These are phyloP conservation scores for Tricholoma terreum DNA, from an alignment of 768 basidiomycete species.

Conservation along the genomic window DNA sequence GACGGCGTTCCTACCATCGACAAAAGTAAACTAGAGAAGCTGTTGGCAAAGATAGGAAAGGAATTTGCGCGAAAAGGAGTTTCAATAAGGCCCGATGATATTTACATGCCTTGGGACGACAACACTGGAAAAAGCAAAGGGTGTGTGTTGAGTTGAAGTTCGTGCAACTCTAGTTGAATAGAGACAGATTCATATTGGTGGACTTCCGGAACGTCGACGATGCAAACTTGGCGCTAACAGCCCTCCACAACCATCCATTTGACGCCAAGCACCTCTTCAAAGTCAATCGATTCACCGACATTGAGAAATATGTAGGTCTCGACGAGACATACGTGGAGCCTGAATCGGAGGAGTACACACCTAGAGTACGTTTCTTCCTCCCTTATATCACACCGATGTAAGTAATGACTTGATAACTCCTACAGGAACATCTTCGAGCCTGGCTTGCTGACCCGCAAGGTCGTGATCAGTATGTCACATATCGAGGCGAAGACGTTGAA, in stretches of 20 bases:
- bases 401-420: neutral
- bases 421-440: slow-evolving; percentile 88
- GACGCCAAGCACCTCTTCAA: slow-evolving; percentile 84
- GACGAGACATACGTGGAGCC: slow-evolving; percentile 81
- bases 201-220: slow-evolving; percentile 72
- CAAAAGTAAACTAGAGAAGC: slow-evolving; percentile 75
- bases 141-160: slow-evolving; percentile 41
- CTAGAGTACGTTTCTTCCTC: slow-evolving; percentile 52
- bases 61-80: slow-evolving; percentile 83
- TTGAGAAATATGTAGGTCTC: slow-evolving; percentile 76
- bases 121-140: slow-evolving; percentile 85
- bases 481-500: slow-evolving; percentile 86
- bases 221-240: slow-evolving; percentile 61
- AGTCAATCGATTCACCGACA: slow-evolving; percentile 85
- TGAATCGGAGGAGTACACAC: slow-evolving; percentile 63
- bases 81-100: slow-evolving; percentile 69
- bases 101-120: slow-evolving; percentile 89
- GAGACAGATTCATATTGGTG: slow-evolving; percentile 72
- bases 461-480: slow-evolving; percentile 94
- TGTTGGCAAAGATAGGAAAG: slow-evolving; percentile 77
- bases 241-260: slow-evolving; percentile 78
- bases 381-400: neutral
- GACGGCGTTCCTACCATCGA: slow-evolving; percentile 93
- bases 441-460: slow-evolving; percentile 93
- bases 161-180: neutral